phyloP scores from a whole-genome alignment of 2,329 filamentous ascomycete genomes.

The Ophiocordyceps camponoti-floridani region DNA sequence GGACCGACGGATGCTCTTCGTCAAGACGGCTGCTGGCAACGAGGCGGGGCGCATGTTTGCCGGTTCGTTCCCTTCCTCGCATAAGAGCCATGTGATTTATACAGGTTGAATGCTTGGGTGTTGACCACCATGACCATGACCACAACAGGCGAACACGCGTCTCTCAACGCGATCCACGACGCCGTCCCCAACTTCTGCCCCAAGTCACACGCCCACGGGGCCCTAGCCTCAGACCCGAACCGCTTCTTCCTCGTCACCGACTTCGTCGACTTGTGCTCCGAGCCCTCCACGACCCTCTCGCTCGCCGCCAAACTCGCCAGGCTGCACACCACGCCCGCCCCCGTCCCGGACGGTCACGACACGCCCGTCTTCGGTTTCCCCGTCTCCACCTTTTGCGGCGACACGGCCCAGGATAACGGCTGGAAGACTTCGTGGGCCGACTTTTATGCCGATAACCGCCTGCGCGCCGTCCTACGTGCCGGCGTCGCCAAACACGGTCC shows the following conservation, averaged over 20 bases:
- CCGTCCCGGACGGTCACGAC: constrained; percentile 38
- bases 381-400: constrained; percentile 65
- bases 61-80: constrained; percentile 22
- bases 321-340: constrained; percentile 61
- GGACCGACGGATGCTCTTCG: constrained; percentile 40
- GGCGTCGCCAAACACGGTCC: constrained; percentile 42
- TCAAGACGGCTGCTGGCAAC: constrained; percentile 48
- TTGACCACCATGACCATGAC: background rate
- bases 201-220: constrained; percentile 53
- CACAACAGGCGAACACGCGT: constrained; percentile 54
- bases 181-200: constrained; percentile 62
- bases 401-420: constrained; percentile 64
- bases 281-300: constrained; percentile 29
- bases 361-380: constrained; percentile 66
- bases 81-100: background rate
- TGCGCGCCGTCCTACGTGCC: constrained; percentile 44
- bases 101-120: background rate
- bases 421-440: constrained; percentile 62
- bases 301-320: constrained; percentile 62
- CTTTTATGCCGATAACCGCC: constrained; percentile 64
- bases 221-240: constrained; percentile 29
- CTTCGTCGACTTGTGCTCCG: constrained; percentile 49
- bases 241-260: constrained; percentile 52
- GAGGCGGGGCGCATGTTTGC: constrained; percentile 51
- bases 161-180: constrained; percentile 63